Evolutionary conservation across 805 yeast species (phyloP).

Genomic region (Ogataea methanolica): DNA sequence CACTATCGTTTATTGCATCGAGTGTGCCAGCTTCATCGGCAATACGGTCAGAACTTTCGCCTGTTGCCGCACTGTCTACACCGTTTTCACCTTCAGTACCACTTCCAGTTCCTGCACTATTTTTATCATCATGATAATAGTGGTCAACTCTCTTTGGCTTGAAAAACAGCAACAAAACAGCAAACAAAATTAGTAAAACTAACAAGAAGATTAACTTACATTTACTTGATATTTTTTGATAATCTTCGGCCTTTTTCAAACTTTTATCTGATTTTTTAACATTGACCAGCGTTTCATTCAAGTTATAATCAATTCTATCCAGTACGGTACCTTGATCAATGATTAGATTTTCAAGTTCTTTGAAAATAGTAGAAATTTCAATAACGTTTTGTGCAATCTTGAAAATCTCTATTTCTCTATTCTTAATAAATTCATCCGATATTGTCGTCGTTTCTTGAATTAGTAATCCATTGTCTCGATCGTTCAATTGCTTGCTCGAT

Average conservation of each 20-base stretch:
- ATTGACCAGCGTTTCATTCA: constrained; percentile 73
- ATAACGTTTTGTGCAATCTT: constrained; percentile 90
- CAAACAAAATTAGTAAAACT: constrained; percentile 62
- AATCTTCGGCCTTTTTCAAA: constrained; percentile 65
- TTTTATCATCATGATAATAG: constrained; percentile 21
- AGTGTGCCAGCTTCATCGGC: neutral
- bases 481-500: constrained; percentile 38
- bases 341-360: constrained; percentile 86
- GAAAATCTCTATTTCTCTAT: constrained; percentile 85
- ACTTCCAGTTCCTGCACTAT: neutral
- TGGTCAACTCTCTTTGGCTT: constrained; percentile 44
- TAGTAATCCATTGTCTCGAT: constrained; percentile 15
- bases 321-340: constrained; percentile 94
- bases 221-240: constrained; percentile 86
- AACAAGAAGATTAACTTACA: constrained; percentile 81
- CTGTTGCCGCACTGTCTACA: constrained; percentile 2
- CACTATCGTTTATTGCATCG: neutral
- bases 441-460: constrained; percentile 32
- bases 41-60: neutral
- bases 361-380: constrained; percentile 89
- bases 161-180: constrained; percentile 65
- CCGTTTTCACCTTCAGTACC: constrained; percentile 5
- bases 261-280: constrained; percentile 76
- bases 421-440: constrained; percentile 45
- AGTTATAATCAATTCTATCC: constrained; percentile 90